Percentiles rank a stretch among this genome's conserved stretches.
Conservation (phyloP, 495 filamentous ascomycete genomes). For the Penicillium psychrofluorescens region DNA sequence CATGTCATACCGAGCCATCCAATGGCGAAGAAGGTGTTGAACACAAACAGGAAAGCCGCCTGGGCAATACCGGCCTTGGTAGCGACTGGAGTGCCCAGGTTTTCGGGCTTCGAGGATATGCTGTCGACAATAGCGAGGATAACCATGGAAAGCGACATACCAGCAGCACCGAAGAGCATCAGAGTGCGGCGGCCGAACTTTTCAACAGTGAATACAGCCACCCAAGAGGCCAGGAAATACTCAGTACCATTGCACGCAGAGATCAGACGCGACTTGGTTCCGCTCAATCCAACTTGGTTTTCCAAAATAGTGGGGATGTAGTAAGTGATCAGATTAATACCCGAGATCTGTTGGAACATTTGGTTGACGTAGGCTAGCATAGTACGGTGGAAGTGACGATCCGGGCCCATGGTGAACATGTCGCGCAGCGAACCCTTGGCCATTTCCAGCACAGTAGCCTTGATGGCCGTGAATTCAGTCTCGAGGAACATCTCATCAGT, state of each 20-base stretch:
- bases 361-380: constrained; percentile 69
- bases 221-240: constrained; percentile 67
- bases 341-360: constrained; percentile 70
- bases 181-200: constrained; percentile 60
- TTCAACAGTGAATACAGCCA: constrained; percentile 66
- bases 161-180: constrained; percentile 65
- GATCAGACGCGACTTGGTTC: constrained; percentile 56
- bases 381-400: constrained; percentile 69
- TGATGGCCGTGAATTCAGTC: constrained; percentile 63
- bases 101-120: constrained; percentile 8
- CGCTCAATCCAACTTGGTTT: constrained; percentile 45
- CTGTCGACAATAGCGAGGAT: constrained; percentile 49
- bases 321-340: constrained; percentile 72
- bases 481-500: constrained; percentile 48
- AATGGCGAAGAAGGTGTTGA: constrained; percentile 70
- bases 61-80: constrained; percentile 41
- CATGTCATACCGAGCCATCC: constrained; percentile 75
- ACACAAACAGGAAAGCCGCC: constrained; percentile 61
- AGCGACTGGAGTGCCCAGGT: constrained; percentile 14
- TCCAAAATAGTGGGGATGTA: constrained; percentile 63
- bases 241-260: constrained; percentile 66
- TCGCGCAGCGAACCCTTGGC: constrained; percentile 57
- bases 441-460: constrained; percentile 68
- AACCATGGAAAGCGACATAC: constrained; percentile 64
- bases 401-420: constrained; percentile 62